phyloP scores from a whole-genome alignment of 176 grass and related monocot species.

The Alloteropsis semialata region DNA sequence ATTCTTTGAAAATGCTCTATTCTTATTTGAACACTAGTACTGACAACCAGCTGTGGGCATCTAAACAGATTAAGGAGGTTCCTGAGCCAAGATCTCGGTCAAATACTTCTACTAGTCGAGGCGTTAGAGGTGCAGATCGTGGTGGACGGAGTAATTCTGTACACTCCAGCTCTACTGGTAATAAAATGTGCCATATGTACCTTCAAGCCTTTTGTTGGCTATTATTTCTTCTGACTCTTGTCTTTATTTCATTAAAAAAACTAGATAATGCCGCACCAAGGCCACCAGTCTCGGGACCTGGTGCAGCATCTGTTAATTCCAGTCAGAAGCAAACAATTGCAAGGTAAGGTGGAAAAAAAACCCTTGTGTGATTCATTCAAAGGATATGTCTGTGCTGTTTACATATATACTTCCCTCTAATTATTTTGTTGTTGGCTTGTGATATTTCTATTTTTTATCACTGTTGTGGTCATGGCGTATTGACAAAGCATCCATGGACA shows the following conservation, averaged over 20 bases:
- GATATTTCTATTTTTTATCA: background rate
- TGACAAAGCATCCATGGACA: background rate
- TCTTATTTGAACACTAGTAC: background rate
- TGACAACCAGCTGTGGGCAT: slow-evolving; percentile 17
- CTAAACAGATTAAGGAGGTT: slow-evolving; percentile 70
- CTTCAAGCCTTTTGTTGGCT: slow-evolving; percentile 4
- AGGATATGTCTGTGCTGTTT: background rate
- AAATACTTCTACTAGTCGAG: slow-evolving; percentile 59
- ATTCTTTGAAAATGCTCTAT: slow-evolving; percentile 15
- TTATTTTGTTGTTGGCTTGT: background rate
- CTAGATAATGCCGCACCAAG: slow-evolving; percentile 45
- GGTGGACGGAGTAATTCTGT: slow-evolving; percentile 47
- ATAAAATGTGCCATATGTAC: slow-evolving; percentile 8
- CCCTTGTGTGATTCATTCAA: background rate
- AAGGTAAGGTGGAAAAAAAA: slow-evolving; percentile 43
- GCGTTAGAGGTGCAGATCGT: slow-evolving; percentile 68
- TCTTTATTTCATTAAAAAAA: slow-evolving; percentile 20
- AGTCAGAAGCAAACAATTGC: slow-evolving; percentile 49
- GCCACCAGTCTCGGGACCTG: slow-evolving; percentile 54
- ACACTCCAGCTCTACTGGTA: slow-evolving; percentile 66
- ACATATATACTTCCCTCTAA: background rate
- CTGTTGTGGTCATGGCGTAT: background rate
- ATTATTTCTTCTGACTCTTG: slow-evolving; percentile 16
- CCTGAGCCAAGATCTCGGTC: slow-evolving; percentile 68
- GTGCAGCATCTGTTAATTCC: slow-evolving; percentile 41